Base-by-base conservation (phyloP, 768 basidiomycete genomes). In the Ramaria rubella region DNA sequence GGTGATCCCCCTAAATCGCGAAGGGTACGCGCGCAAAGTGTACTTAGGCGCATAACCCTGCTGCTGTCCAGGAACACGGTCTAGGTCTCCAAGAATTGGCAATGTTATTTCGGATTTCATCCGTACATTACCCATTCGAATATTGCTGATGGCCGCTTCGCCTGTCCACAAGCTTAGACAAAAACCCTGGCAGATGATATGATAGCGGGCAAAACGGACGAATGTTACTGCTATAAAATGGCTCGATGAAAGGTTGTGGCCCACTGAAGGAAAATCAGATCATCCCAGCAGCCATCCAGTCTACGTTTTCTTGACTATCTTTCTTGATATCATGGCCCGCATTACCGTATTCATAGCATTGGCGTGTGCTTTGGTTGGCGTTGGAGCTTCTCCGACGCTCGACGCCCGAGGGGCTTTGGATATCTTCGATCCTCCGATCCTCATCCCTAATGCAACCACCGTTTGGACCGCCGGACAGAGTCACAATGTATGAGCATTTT, bases 351-450 rank as follows among this genome's bases (percentile, higher is more conserved):
- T 42, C 6, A 24, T 24, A 8, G 24, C 46, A n/a, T 14, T 48
- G 29, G 23, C 29, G 23, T 27, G 12, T 27, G 11, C 27, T 24
- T 29, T 26, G 17, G 24, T 26, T 4, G 11, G 4, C 21, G 46
- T 26, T 5, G 46, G 26, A 48, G 46, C 46, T 6, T 7, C 49
- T 9, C 49, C 49, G 8, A 33, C 15, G 29, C 30, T 55, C 23
- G 17, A 31, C 24, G 23, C 23, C n/a, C 52, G 54, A 21, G n/a
- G n/a, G n/a, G n/a, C n/a, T n/a, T n/a, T n/a, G n/a, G 54, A 55
- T 24, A n/a, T 55, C 19, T 55, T 46, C 29, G 19, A n/a, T 11
- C 54, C 54, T 5, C 54, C 54, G 14, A 46, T 55, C 29, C 54
- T 55, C 19, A 4, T 4, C 30, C 54, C 54, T 26, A 55, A 48